These are phyloP conservation scores for Clavispora fructus DNA, from an alignment of 805 yeast species.

Conservation along the genomic window DNA sequence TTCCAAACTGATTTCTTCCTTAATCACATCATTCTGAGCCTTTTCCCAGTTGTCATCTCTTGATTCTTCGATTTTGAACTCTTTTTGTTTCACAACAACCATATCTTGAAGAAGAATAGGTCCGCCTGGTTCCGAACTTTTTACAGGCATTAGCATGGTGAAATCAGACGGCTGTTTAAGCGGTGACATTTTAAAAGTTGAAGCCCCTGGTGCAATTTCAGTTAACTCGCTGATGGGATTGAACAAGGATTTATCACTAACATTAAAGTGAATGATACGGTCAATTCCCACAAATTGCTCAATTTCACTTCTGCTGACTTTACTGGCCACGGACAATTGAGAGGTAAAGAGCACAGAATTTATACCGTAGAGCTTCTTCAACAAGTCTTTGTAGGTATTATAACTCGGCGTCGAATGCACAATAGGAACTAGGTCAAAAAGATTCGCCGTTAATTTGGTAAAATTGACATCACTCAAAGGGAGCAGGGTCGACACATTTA, in stretches of 20 bases:
- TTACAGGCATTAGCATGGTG: slow-evolving; percentile 25
- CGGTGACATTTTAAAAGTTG: slow-evolving; percentile 20
- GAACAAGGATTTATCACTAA: slow-evolving; percentile 10
- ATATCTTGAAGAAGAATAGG: background rate
- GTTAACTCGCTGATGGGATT: slow-evolving; percentile 23
- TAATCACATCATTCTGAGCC: background rate
- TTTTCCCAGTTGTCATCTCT: background rate
- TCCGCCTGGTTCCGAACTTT: background rate
- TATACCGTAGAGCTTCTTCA: slow-evolving; percentile 24
- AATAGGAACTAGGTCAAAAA: slow-evolving; percentile 29
- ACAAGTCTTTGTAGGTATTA: slow-evolving; percentile 18
- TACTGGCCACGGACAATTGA: slow-evolving; percentile 20
- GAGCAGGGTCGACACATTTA: slow-evolving; percentile 21
- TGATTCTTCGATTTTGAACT: background rate
- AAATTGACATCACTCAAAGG: slow-evolving; percentile 32
- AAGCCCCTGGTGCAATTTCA: slow-evolving; percentile 20
- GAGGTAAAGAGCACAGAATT: slow-evolving; percentile 23
- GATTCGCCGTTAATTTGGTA: slow-evolving; percentile 18
- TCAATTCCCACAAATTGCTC: slow-evolving; percentile 31
- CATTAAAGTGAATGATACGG: slow-evolving; percentile 11
- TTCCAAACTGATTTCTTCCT: background rate
- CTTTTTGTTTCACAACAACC: background rate
- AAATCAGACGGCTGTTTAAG: slow-evolving; percentile 27
- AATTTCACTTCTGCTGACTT: slow-evolving; percentile 25
- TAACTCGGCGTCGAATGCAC: slow-evolving; percentile 27